phyloP scores from a whole-genome alignment of 2,329 filamentous ascomycete species.

The Alternaria sp. region DNA sequence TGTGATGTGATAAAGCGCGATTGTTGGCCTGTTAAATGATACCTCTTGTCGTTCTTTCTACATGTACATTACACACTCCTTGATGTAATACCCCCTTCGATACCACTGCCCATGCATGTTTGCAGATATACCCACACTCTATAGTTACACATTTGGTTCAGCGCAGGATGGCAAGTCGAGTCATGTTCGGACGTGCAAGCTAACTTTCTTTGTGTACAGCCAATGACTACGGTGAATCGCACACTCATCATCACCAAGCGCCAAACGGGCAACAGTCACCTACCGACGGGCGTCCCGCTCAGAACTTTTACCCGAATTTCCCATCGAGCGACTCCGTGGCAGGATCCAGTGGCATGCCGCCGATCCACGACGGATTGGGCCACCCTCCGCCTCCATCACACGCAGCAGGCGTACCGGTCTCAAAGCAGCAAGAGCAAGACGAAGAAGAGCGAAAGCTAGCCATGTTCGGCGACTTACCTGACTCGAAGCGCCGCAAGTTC shows the following conservation, averaged over 20 bases:
- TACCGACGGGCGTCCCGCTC: conserved; percentile 75
- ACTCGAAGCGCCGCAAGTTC: conserved; percentile 93
- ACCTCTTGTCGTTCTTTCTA: conserved; percentile 53
- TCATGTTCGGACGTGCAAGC: conserved; percentile 49
- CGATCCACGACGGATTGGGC: conserved; percentile 68
- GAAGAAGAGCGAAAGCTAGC: conserved; percentile 69
- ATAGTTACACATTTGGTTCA: conserved; percentile 40
- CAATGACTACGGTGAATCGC: conserved; percentile 67
- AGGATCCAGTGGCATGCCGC: conserved; percentile 68
- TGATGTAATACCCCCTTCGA: conserved; percentile 54
- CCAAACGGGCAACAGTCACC: conserved; percentile 64
- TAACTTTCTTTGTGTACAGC: conserved; percentile 60
- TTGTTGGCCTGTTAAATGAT: conserved; percentile 53
- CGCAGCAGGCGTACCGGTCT: conserved; percentile 54
- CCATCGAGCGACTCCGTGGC: conserved; percentile 65
- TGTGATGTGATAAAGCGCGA: conserved; percentile 65
- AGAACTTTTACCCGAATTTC: conserved; percentile 79
- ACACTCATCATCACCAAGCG: conserved; percentile 73
- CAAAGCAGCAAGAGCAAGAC: conserved; percentile 60
- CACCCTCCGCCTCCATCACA: conserved; percentile 55
- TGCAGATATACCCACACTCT: conserved; percentile 32
- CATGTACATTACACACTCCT: conserved; percentile 55
- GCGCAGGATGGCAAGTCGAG: conserved; percentile 30
- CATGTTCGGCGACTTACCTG: conserved; percentile 87
- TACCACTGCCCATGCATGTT: conserved; percentile 49